Conservation (phyloP, 2,329 filamentous ascomycete genomes). For the Epichloe amarillans region DNA sequence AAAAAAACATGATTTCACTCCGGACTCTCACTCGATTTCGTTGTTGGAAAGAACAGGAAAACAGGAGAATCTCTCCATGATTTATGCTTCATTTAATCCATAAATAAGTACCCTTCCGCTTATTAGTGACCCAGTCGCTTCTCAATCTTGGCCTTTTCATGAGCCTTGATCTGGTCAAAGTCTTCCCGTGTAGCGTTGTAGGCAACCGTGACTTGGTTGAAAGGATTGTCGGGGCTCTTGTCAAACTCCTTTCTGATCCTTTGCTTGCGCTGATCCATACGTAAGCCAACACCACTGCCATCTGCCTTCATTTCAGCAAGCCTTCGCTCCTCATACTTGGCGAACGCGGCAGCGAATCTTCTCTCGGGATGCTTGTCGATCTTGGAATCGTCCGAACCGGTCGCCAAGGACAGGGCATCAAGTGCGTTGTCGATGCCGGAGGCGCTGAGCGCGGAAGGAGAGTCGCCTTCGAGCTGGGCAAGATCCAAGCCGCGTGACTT, state of each 20-base stretch:
- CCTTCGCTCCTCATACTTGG: slow-evolving; percentile 67
- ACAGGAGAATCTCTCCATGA: too few species aligned
- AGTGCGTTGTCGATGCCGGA: slow-evolving; percentile 88
- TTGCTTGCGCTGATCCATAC: slow-evolving; percentile 74
- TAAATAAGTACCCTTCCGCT: not conserved
- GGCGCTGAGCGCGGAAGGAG: slow-evolving; percentile 55
- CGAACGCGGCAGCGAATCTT: slow-evolving; percentile 74
- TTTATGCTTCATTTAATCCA: not conserved
- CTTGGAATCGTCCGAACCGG: slow-evolving; percentile 45
- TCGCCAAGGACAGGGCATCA: slow-evolving; percentile 62
- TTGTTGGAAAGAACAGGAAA: too few species aligned
- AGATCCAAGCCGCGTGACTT: slow-evolving; percentile 63
- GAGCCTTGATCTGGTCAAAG: slow-evolving; percentile 47
- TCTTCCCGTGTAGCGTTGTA: slow-evolving; percentile 77
- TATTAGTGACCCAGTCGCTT: slow-evolving; percentile 39
- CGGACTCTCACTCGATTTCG: too few species aligned
- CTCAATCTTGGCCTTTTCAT: slow-evolving; percentile 66
- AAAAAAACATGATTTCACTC: too few species aligned
- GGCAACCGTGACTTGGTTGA: slow-evolving; percentile 66
- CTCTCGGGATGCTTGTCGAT: slow-evolving; percentile 82
- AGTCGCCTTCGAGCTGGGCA: slow-evolving; percentile 55
- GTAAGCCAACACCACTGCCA: slow-evolving; percentile 55
- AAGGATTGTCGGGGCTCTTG: slow-evolving; percentile 87
- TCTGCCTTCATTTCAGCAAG: slow-evolving; percentile 78
- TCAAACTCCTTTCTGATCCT: slow-evolving; percentile 85